Evolutionary conservation across 2,329 filamentous ascomycete species (phyloP), one percentile per base, ranked within the genome.

Genomic region (Bipolaris cookei): DNA sequence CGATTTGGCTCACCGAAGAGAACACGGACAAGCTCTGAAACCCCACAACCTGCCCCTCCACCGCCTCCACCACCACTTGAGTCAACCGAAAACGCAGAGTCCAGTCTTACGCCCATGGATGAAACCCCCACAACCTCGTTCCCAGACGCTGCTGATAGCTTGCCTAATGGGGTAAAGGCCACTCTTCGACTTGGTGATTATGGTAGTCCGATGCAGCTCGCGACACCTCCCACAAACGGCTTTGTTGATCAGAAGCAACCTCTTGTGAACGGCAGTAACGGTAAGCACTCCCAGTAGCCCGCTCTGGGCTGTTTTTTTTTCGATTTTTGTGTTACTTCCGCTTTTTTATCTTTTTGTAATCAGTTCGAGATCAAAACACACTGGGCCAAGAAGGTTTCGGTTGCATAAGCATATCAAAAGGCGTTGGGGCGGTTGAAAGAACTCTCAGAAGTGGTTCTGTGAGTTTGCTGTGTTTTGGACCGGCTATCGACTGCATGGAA

Each of bases 1-100:
- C 63, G 62, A 20, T 47, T 62, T 11, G 64, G 56, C 6, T 76
- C 70, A 3, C 68, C 71, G 4, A 76, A 77, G 51, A 72, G 71
- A 60, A 65, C 62, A 4, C 70, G 74, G 14, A 71, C 66, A 10
- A 64, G 66, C 7, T 62, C 66, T 4, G 70, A 74, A 13, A 74
- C 76, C 16, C 76, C 76, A 25, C 76, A 77, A 16, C 74, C 77
- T 6, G 79, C 78, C 1, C 79, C 79, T 10, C 77, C 78, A 4
- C 73, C 76, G 1, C 74, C 73, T 6, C 80, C 80, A 3, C 72
- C 72, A 39, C 71, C 73, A 4, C 62, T 64, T 5, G 72, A 70
- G n/a, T 70, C 69, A 16, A 71, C 68, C 49, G 62, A 66, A 10
- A 51, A 65, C 3, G 72, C 73, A 72, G 67, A 69, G 11, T 43